Percentiles rank a stretch among this genome's conserved stretches.
phyloP scores from a whole-genome alignment of 768 basidiomycete species.

The Boletus vinaceobasis region DNA sequence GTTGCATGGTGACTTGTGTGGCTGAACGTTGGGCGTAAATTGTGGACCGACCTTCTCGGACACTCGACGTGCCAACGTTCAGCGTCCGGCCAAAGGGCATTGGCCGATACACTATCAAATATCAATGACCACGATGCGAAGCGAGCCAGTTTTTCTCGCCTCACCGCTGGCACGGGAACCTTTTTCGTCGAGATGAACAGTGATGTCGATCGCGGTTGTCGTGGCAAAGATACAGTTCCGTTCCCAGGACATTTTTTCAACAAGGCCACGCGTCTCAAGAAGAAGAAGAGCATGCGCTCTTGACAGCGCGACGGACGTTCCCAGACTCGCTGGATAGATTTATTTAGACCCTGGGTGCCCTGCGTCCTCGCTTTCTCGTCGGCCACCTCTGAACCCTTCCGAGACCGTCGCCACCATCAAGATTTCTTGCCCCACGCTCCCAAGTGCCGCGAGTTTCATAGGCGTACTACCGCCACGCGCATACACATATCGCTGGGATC shows the following conservation, averaged over 20 bases:
- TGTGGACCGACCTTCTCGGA: conserved; percentile 15
- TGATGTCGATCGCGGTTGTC: conserved; percentile 14
- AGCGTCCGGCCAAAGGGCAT: conserved; percentile 5
- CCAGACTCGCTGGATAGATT: not conserved
- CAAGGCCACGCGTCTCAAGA: not conserved
- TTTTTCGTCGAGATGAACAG: not conserved
- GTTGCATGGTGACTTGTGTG: conserved; percentile 4
- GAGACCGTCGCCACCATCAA: conserved; percentile 1
- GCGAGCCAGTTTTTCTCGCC: not conserved
- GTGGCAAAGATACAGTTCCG: conserved; percentile 7
- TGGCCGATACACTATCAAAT: conserved; percentile 19
- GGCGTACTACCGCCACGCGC: conserved; percentile 1
- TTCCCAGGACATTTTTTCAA: conserved; percentile 13
- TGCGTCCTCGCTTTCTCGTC: not conserved
- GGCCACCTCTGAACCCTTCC: not conserved
- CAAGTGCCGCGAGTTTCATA: conserved; percentile 11
- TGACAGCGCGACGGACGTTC: not conserved
- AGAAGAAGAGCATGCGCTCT: not conserved
- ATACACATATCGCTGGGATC: conserved; percentile 1
- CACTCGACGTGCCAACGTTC: not conserved
- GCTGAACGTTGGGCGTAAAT: conserved; percentile 8
- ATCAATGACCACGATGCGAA: conserved; percentile 1
- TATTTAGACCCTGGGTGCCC: not conserved
- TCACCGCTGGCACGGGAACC: conserved; percentile 6
- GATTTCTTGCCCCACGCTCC: not conserved